These are phyloP conservation scores for Diaporthe sp. DNA, from an alignment of 2,329 filamentous ascomycete species.

Conservation along the genomic window DNA sequence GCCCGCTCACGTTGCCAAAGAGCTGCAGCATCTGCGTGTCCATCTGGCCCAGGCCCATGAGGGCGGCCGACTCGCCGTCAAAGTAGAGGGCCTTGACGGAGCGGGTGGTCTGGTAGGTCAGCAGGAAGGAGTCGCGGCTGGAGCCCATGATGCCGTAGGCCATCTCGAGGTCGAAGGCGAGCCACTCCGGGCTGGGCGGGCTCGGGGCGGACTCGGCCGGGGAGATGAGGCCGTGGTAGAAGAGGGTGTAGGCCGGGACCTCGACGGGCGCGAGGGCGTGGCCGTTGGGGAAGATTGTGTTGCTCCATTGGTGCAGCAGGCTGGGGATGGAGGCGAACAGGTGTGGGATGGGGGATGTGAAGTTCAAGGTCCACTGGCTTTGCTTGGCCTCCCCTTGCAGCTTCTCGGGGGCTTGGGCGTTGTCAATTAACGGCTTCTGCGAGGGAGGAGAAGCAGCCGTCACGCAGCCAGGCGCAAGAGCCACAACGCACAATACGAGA, in stretches of 20 bases:
- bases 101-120: conserved; percentile 63
- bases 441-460: neutral
- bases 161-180: conserved; percentile 67
- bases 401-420: neutral
- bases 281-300: conserved; percentile 65
- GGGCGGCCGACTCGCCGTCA: conserved; percentile 63
- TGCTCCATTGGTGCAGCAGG: conserved; percentile 63
- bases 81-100: conserved; percentile 61
- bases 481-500: neutral
- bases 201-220: conserved; percentile 50
- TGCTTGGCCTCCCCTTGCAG: neutral
- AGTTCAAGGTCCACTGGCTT: conserved; percentile 55
- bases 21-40: conserved; percentile 65
- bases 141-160: conserved; percentile 66
- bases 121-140: conserved; percentile 57
- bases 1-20: conserved; percentile 60
- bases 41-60: conserved; percentile 61
- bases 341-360: conserved; percentile 61
- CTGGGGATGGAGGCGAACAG: conserved; percentile 62
- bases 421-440: conserved; percentile 11
- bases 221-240: conserved; percentile 61
- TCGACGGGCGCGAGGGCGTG: conserved; percentile 61
- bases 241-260: conserved; percentile 59
- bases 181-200: conserved; percentile 64
- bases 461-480: neutral